Conservation (phyloP, 441 rosid species). For the Mallotus japonicus region DNA sequence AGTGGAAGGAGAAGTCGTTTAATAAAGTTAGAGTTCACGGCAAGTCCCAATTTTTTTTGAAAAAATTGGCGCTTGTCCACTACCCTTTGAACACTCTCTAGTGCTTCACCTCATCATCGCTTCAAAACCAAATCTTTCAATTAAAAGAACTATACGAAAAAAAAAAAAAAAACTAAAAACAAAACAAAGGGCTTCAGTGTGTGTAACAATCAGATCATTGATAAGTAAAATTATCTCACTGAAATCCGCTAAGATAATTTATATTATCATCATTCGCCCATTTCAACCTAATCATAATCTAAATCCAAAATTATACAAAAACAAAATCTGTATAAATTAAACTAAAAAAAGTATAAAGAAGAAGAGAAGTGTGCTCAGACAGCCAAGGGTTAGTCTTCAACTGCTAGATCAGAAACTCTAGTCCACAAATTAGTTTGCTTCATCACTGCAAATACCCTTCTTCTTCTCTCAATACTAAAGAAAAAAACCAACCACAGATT, state of each 20-base stretch:
- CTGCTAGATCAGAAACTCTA: slow-evolving; percentile 94
- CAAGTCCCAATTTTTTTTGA: slow-evolving; percentile 12
- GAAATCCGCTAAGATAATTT: slow-evolving; percentile 95
- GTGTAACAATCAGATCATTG: slow-evolving; percentile 97
- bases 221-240: slow-evolving; percentile 55
- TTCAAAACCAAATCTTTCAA: background rate
- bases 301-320: no score
- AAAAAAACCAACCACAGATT: background rate
- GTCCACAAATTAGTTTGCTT: slow-evolving; percentile 68
- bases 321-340: no score
- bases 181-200: slow-evolving; percentile 61
- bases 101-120: slow-evolving; percentile 79
- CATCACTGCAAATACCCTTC: slow-evolving; percentile 48
- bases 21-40: slow-evolving; percentile 61
- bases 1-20: slow-evolving; percentile 99
- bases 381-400: slow-evolving; percentile 99
- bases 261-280: slow-evolving; percentile 70
- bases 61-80: slow-evolving; percentile 44
- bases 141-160: no score
- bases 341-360: background rate
- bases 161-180: no score
- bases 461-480: slow-evolving; percentile 13
- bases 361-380: slow-evolving; percentile 68
- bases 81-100: slow-evolving; percentile 54
- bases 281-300: no score